These are phyloP conservation scores for Apophysomyces elegans DNA, from an alignment of 371 early-diverging fungal species.

Conservation along the genomic window DNA sequence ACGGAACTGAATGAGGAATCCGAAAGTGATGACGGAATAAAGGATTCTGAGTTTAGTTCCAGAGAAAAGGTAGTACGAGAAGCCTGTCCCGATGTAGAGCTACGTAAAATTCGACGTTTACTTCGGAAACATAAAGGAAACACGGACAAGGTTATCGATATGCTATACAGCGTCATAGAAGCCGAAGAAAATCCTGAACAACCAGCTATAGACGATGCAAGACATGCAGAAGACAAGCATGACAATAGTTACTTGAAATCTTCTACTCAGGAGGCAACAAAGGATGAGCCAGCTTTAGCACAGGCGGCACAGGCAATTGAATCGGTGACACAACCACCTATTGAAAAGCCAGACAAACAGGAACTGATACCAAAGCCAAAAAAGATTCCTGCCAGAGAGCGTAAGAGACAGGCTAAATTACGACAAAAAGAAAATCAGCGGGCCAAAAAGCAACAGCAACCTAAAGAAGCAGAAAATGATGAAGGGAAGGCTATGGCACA, in stretches of 20 bases:
- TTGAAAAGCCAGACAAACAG: constrained; percentile 4
- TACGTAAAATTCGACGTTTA: constrained; percentile 53
- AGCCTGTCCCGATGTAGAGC: constrained; percentile 52
- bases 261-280: too few species aligned
- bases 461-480: constrained; percentile 9
- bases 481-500: neutral
- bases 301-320: neutral
- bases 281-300: constrained; percentile 4
- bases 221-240: constrained; percentile 10
- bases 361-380: constrained; percentile 15
- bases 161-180: constrained; percentile 41
- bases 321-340: neutral
- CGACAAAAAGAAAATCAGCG: constrained; percentile 33
- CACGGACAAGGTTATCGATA: constrained; percentile 60
- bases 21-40: constrained; percentile 19
- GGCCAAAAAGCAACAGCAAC: constrained; percentile 17
- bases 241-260: too few species aligned
- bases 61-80: constrained; percentile 54
- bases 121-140: constrained; percentile 54
- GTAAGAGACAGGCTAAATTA: constrained; percentile 32
- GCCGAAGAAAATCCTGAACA: constrained; percentile 19
- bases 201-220: neutral
- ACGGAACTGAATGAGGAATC: constrained; percentile 13
- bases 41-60: constrained; percentile 35
- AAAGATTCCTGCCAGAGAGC: constrained; percentile 30